Conservation (phyloP, 441 rosid species). For the Pelargonium myrrhifolium region DNA sequence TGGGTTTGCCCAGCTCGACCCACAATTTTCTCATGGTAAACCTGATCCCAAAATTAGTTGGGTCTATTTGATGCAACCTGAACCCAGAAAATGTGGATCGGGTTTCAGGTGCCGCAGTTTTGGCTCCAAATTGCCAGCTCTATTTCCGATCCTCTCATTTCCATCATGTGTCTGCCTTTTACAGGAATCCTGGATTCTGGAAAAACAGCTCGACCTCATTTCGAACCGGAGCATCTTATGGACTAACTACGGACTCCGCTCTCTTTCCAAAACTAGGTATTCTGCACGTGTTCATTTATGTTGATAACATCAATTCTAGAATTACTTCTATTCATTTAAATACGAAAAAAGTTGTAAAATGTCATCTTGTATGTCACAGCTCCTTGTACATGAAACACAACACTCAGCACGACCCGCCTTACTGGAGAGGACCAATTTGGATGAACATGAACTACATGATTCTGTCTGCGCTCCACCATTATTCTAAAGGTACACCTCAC, state of each 20-base stretch:
- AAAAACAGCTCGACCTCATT: constrained; percentile 81
- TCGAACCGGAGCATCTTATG: constrained; percentile 65
- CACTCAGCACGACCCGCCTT: constrained; percentile 92
- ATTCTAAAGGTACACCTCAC: constrained; percentile 54
- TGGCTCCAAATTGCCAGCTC: too few relatives aligned
- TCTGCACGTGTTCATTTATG: constrained; percentile 5
- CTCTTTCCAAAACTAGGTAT: constrained; percentile 89
- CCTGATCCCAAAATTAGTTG: too few relatives aligned
- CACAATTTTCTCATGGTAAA: too few relatives aligned
- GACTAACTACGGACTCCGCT: constrained; percentile 81
- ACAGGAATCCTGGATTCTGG: constrained; percentile 87
- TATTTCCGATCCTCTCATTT: constrained; percentile 1
- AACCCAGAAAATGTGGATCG: too few relatives aligned
- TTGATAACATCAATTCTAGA: not conserved
- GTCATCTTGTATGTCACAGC: constrained; percentile 29
- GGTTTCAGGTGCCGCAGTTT: too few relatives aligned
- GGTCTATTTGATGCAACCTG: too few relatives aligned
- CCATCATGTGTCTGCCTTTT: not conserved
- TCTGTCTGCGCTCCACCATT: constrained; percentile 80
- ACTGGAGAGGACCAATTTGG: constrained; percentile 99
- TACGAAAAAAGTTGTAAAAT: not conserved
- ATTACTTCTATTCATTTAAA: not conserved
- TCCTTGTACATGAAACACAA: constrained; percentile 90
- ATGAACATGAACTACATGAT: constrained; percentile 91
- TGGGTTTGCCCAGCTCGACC: too few relatives aligned